Evolutionary conservation across 2,329 filamentous ascomycete genomes (phyloP), one percentile per base, ranked within the genome.

Genomic region (Xylariaceae sp.): DNA sequence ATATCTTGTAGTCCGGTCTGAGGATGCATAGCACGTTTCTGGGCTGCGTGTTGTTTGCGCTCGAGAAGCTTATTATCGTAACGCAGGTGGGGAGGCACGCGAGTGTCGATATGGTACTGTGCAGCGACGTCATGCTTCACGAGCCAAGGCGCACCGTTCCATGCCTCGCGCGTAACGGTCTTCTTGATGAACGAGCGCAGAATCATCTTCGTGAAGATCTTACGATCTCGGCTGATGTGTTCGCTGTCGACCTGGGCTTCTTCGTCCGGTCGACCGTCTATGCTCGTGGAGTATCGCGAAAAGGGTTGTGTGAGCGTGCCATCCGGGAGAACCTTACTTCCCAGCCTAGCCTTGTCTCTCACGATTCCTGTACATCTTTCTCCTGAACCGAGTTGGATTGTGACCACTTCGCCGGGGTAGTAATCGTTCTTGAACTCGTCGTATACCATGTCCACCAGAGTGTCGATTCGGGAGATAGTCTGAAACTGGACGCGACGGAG

Each of bases 121-220:
- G 83, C 82, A 1, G 94, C 94, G 51, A 95, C 84, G 47, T 90
- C 85, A 33, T 87, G 80, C 71, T 95, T 96, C 15, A 97, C 92
- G 48, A 95, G 74, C 94, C 94, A 99, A 0, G 94, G 92, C 0
- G 94, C 94, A n/a, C 92, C 92, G 53, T 85, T 92, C 90, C 91
- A 97, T 4, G 90, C 82, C 63, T 97, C 94, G 53, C 92, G 78
- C 2, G 85, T 87, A n/a, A 96, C 87, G 0, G 90, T 94, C 68
- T 95, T 91, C 66, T 96, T 96, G 56, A 99, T 89, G 58, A 96
- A 99, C 6, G 90, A 90, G 32, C 92, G 85, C 38, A 99, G 76
- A 67, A 96, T 91, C 43, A 91, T 85, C 70, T 99, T 97, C 27
- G 92, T 96, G 66, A 97, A 99, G 42, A 89, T 81, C 61, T 92